phyloP scores from a whole-genome alignment of 2,329 filamentous ascomycete species.

The Grosmannia serpens region DNA sequence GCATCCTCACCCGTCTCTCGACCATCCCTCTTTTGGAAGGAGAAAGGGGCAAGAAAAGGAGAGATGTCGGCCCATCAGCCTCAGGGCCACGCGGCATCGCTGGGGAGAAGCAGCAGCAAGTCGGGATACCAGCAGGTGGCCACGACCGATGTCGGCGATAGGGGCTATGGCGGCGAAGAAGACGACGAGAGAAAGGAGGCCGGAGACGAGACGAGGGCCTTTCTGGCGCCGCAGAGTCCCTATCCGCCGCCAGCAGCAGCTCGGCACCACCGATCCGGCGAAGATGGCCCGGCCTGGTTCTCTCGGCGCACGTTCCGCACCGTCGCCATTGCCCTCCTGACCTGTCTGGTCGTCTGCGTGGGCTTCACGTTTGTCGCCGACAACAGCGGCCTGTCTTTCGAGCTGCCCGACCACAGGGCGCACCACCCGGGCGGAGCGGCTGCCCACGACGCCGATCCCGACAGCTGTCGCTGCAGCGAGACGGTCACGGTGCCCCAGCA shows the following conservation, averaged over 20 bases:
- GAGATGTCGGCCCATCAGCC: background rate
- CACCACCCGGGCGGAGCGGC: background rate
- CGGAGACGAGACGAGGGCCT: constrained; percentile 7
- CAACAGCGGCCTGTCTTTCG: constrained; percentile 10
- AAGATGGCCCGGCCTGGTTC: constrained; percentile 5
- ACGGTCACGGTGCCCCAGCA: constrained; percentile 40
- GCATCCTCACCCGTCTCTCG: background rate
- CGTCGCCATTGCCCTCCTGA: constrained; percentile 12
- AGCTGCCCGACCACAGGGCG: constrained; percentile 1
- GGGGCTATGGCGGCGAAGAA: background rate
- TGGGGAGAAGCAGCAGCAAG: background rate
- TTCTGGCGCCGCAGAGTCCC: background rate
- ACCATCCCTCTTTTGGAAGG: background rate
- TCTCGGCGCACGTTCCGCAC: constrained; percentile 9
- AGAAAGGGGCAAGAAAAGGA: background rate
- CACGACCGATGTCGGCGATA: constrained; percentile 1
- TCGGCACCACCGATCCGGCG: constrained; percentile 6
- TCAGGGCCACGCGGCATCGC: background rate
- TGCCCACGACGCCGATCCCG: background rate
- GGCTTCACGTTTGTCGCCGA: constrained; percentile 14
- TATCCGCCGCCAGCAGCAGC: background rate
- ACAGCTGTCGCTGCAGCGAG: constrained; percentile 11
- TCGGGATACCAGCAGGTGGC: constrained; percentile 7
- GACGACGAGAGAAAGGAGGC: constrained; percentile 2
- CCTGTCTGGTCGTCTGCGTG: constrained; percentile 13